Base-by-base conservation (phyloP, 768 basidiomycete genomes). In the Tulasnella sp. region DNA sequence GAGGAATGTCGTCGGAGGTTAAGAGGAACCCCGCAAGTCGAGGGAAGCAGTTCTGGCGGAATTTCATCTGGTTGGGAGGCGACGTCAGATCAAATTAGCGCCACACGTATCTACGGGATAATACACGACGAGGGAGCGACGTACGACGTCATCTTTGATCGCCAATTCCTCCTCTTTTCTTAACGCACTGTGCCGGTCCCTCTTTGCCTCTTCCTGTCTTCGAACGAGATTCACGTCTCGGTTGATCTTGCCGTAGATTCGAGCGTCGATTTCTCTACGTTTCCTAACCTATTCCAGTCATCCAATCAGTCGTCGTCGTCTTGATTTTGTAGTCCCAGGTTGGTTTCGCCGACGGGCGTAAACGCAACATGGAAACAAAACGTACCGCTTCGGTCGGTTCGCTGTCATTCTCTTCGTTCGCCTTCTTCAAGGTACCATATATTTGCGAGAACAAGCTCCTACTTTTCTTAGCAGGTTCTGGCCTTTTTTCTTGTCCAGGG, bases 91-190 rank as follows among this genome's bases (percentile, higher is more conserved):
- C 23, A 26, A 7, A 48, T 46, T 26, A 44, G 46, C 46, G 9
- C 5, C 32, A 20, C 44, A 48, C 42, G 26, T n/a, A 26, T 16
- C 26, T 48, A 44, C 10, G 23, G 37, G 15, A 55, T 23, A 32
- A 15, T 16, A 55, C 42, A 75, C 5, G 42, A 70, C 7, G 51
- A 44, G 15, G 15, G 40, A 69, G 10, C 0, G 6, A 46, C 79
- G 11, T 40, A 80, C 79, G 16, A 79, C 67, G 23, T 79, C 61
- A 55, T 80, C 79, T 51, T 80, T 80, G 42, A 79, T 74, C 0
- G 79, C 79, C 35, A 80, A 69, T 37, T 80, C 79, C 39, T 80
- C 79, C 70, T 74, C 70, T 35, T 79, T 80, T 18, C 79, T 70
- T 11, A 18, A 74, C 9, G 79, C 73, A 15, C 18, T 70, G 57